These are phyloP conservation scores for Neonectria punicea DNA, from an alignment of 2,329 filamentous ascomycete species.

Conservation along the genomic window DNA sequence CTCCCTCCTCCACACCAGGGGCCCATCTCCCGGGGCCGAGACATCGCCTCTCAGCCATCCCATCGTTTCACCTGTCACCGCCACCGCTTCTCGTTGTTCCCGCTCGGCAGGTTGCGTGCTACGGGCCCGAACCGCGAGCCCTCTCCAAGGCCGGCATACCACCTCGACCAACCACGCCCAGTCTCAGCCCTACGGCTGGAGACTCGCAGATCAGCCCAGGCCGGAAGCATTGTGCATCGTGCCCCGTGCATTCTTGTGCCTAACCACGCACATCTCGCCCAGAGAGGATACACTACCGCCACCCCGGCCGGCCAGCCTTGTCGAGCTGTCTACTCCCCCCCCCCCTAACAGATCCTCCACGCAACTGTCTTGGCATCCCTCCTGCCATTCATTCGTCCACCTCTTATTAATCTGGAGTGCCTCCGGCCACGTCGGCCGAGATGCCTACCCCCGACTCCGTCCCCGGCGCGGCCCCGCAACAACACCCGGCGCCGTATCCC, in stretches of 20 bases:
- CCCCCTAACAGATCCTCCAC: conserved; percentile 8
- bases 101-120: conserved; percentile 1
- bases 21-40: conserved; percentile 11
- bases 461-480: conserved; percentile 38
- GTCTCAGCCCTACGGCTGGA: conserved; percentile 24
- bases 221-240: not conserved
- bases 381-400: not conserved
- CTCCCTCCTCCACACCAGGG: conserved; percentile 1
- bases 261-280: conserved; percentile 4
- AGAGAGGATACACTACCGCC: conserved; percentile 1
- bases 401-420: not conserved
- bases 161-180: conserved; percentile 13
- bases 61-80: conserved; percentile 4
- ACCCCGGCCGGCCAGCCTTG: conserved; percentile 1
- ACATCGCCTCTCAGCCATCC: conserved; percentile 1
- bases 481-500: conserved; percentile 30
- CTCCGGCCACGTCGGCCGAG: conserved; percentile 17
- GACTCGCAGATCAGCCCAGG: not conserved
- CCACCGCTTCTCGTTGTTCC: not conserved
- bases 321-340: not conserved
- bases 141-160: not conserved
- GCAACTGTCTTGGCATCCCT: conserved; percentile 6
- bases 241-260: conserved; percentile 9
- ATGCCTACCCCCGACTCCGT: conserved; percentile 34
- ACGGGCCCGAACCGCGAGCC: conserved; percentile 14